Base-by-base conservation (phyloP, 495 filamentous ascomycete species). In the Daldinia childiae region DNA sequence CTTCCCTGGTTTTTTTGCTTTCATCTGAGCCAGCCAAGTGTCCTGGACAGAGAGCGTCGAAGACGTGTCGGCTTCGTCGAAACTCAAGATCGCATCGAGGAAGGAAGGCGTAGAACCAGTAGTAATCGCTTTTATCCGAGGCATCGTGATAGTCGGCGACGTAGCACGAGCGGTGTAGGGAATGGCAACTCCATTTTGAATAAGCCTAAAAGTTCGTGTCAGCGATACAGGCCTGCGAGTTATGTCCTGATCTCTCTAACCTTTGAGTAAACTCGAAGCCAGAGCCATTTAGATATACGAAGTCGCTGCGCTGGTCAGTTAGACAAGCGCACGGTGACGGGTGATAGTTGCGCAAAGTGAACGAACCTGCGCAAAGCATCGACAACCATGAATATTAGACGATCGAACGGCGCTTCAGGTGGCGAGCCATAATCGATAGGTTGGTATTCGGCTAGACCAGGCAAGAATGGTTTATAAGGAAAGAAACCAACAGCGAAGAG, bases 141-240 rank as follows among this genome's bases (percentile, higher is more conserved):
- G 95, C 96, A 99, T 97, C 24, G 95, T 99, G 69, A 99, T 95
- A 15, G 95, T 99, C 9, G 95, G 95, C 45, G 96, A 92, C 8
- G 91, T 91, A n/a, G 95, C 95, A 87, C 97, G 92, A 27, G 94
- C 95, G 15, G 95, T 98, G 75, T 97, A 99, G 24, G 95, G 95
- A 27, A 98, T 82, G 6, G 95, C 95, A 61, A 85, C 84, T 38
- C 95, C 96, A 75, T 85, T 82, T 68, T 88, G 87, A 72, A 99
- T 97, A 62, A 99, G 82, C 70, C 95, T 99, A 72, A 21, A 39
- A 32, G 9, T 1, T 64, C 30, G 61, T 64, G 51, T 79, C 75
- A 78, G 71, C 34, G 52, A 64, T 36, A 45, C 39, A 34, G 51
- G 9, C 17, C 6, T 38, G 38, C 21, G 7, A 39, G 21, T 45